Base-by-base conservation (phyloP, 441 rosid genomes). In the Euphorbia celastroides region DNA sequence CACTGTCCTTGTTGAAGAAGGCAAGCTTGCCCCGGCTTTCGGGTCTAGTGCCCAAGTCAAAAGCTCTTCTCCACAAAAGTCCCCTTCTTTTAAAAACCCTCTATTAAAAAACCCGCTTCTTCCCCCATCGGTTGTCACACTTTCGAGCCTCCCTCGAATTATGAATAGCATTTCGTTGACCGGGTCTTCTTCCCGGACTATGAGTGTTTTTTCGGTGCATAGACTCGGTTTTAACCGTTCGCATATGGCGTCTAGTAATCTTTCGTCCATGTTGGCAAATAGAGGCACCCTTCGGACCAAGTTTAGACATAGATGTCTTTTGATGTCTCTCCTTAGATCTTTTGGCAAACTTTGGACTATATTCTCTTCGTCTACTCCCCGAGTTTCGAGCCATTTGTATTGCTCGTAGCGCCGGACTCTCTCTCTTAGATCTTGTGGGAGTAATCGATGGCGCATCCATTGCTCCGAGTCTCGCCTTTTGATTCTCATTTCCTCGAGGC, bases 401-500 rank as follows among this genome's bases (percentile, higher is more conserved):
- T 84, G 89, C 72, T 88, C 91, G 13, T 86, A 86, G 5, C 88
- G 83, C 70, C 94, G 64, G 9, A 88, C 89, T 64, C 88, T 72
- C 75, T 86, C 89, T 69, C 85, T 74, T 27, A 88, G 85, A 52
- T 84, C 86, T 44, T 66, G 85, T 2, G 98, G 97, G 42, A 93
- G 97, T 74, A 88, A 79, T 20, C 97, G 90, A 59, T 93, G 96
- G 70, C 88, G 98, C 97, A 92, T 92, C 98, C 98, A 90, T 64
- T 90, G 96, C 80, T 93, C 98, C 0, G 98, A 87, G 73, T 92
- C 98, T 0, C 97, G 96, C 78, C 97, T 83, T 81, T 93, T 93
- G 75, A 93, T 79, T 75, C 98, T 87, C 98, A 93, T 93, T 77
- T 93, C 98, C 78, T 93, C 98, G 0, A 93, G 86, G 72, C 96